Evolutionary conservation across 1,139 yeast genomes (phyloP), one percentile per base, ranked within the genome.

Genomic region (Yamadazyma aaseri): DNA sequence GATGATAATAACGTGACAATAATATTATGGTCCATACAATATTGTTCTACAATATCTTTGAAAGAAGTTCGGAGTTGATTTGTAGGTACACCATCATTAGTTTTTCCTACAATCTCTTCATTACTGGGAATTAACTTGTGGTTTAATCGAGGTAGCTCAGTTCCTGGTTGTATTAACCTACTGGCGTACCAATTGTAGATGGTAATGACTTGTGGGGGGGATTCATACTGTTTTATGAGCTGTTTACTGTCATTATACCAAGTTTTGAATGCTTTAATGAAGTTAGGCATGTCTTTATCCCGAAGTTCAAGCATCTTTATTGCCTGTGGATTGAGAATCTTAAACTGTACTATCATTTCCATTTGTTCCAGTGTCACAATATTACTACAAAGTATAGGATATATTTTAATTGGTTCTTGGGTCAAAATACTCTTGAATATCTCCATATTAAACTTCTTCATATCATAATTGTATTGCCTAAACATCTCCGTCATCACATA

Each of bases 11-110:
- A n/a, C n/a, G 50, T 48, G 4, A 65, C 49, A 3, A 53, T 35
- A 8, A 65, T 56, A 13, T 53, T 50, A 18, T 57, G 43, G 6
- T 47, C 40, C 10, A 50, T 31, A 44, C 76, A 69, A 38, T 45
- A 53, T 1, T 56, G 46, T 23, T 42, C 45, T 3, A 70, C 63
- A 11, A 69, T 71, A 39, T 70, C 73, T 32, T 56, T 65, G 38
- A 65, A 70, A 1, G 66, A 47, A 3, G 65, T 58, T 35, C 53
- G 39, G 4, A 67, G 49, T 21, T 53, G 55, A 28, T 55, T 47
- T 0, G 62, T 44, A 0, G 71, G 66, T 3, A 63, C 50, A 1
- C 70, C 70, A 17, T 59, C 46, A 10, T 17, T 14, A 8, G 17
- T 13, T 9, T 17, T 16, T 17, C 20, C n/a, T 20, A 25, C 11